phyloP scores from a whole-genome alignment of 2,329 filamentous ascomycete species.

The Pseudofabraea citricarpa region DNA sequence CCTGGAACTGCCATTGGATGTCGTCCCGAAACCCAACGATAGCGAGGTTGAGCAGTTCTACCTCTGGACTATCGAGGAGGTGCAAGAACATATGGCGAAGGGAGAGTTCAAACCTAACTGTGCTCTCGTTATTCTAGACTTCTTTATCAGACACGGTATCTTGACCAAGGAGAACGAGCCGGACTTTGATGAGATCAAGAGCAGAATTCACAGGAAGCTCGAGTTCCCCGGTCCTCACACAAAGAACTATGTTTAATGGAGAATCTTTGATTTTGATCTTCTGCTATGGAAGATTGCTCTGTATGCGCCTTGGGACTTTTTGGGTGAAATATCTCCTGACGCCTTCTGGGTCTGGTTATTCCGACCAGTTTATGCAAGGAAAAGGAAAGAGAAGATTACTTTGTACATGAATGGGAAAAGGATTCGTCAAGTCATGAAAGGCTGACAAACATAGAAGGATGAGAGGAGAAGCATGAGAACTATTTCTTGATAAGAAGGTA shows the following conservation, averaged over 20 bases:
- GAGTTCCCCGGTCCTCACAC: slow-evolving; percentile 72
- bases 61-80: slow-evolving; percentile 71
- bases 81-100: slow-evolving; percentile 61
- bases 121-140: slow-evolving; percentile 77
- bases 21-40: slow-evolving; percentile 73
- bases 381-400: not conserved
- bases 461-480: slow-evolving; percentile 2
- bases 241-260: too few relatives aligned
- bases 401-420: not conserved
- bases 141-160: slow-evolving; percentile 81
- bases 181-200: slow-evolving; percentile 70
- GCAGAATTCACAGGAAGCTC: slow-evolving; percentile 70
- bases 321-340: too few relatives aligned
- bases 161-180: slow-evolving; percentile 75
- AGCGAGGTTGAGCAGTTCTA: slow-evolving; percentile 85
- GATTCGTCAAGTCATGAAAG: not conserved
- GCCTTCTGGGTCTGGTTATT: too few relatives aligned
- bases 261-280: too few relatives aligned
- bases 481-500: slow-evolving; percentile 94
- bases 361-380: too few relatives aligned
- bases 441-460: not conserved
- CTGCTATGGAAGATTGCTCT: too few relatives aligned
- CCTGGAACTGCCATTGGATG: slow-evolving; percentile 65
- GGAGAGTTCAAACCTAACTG: slow-evolving; percentile 94
- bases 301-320: too few relatives aligned